Base-by-base conservation (phyloP, 2,329 filamentous ascomycete genomes). In the Mollisiaceae sp. region DNA sequence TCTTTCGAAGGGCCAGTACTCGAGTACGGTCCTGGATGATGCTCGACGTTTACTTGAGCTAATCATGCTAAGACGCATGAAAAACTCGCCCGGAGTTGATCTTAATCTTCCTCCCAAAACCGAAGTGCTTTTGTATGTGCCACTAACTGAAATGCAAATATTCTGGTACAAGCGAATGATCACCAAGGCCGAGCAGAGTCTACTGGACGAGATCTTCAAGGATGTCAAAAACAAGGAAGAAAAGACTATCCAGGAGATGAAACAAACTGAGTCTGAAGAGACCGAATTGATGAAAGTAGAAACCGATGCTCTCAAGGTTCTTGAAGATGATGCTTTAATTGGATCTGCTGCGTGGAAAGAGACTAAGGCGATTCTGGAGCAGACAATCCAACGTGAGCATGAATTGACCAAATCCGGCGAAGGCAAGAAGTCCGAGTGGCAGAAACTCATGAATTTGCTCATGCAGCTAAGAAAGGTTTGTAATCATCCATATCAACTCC, bases 401-500 rank as follows among this genome's bases (percentile, higher is more conserved):
- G 68, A 62, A 5, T 56, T 56, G 43, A 65, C 65, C 22, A 55
- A 54, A 14, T 63, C 65, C 11, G 71, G 73, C 22, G 70, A 70
- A 22, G 69, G 70, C 2, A 78, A 75, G 61, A 76, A 74, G 32
- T 72, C 75, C 4, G 77, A 79, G 3, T 85, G 82, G 82, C 77
- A 78, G 50, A 82, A 81, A 68, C 80, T 98, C 61, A 97, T 90
- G 84, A 98, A 99, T 73, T 95, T 99, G 39, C 80, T 99, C 55
- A 92, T 97, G 86, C 95, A 98, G 77, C 83, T 99, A 20, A 88
- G 95, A 22, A 98, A 97, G 76, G 96, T 93, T 67, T 83, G 98
- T 4, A 97, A 94, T 70, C 95, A 99, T 77, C 94, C 95, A 0
- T 99, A 76, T 45, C 71, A 74, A 24, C 71, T 76, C n/a, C 24